phyloP scores from a whole-genome alignment of 2,329 filamentous ascomycete species.

The Botryotinia convoluta region DNA sequence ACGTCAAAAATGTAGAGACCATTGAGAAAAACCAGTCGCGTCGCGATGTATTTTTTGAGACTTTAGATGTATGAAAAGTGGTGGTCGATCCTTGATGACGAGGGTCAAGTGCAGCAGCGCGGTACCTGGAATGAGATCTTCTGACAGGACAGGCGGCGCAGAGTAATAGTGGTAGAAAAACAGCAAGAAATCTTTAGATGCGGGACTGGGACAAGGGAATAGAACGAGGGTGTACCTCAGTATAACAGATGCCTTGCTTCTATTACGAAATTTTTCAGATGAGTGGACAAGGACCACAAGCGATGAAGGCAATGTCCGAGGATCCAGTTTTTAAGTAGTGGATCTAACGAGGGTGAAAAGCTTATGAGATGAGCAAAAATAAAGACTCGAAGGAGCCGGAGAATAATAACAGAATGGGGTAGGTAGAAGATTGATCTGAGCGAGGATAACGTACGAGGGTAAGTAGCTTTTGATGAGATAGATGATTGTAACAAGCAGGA shows the following conservation, averaged over 20 bases:
- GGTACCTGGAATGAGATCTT: conserved; percentile 35
- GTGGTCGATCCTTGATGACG: conserved; percentile 37
- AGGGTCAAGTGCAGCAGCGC: conserved; percentile 36
- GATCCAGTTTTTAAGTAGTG: conserved; percentile 34
- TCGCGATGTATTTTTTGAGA: conserved; percentile 38
- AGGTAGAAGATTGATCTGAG: conserved; percentile 34
- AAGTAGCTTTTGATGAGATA: conserved; percentile 21
- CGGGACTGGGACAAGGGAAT: conserved; percentile 33
- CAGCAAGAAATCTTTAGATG: conserved; percentile 23
- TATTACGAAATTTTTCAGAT: conserved; percentile 35
- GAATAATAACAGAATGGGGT: conserved; percentile 29
- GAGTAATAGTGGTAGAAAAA: conserved; percentile 26
- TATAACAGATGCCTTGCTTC: conserved; percentile 37
- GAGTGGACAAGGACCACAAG: conserved; percentile 30
- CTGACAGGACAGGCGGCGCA: conserved; percentile 30
- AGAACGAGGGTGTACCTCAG: conserved; percentile 38
- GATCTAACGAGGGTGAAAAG: conserved; percentile 33
- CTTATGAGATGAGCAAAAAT: conserved; percentile 19
- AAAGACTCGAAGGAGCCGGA: conserved; percentile 29
- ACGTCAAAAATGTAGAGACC: conserved; percentile 37
- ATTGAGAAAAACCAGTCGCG: conserved; percentile 37
- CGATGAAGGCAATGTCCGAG: conserved; percentile 37
- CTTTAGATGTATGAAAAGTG: conserved; percentile 32
- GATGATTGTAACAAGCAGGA: conserved; percentile 24
- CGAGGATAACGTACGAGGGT: conserved; percentile 32